Evolutionary conservation across 2,329 filamentous ascomycete species (phyloP).

Genomic region (Neofusicoccum cordaticola): DNA sequence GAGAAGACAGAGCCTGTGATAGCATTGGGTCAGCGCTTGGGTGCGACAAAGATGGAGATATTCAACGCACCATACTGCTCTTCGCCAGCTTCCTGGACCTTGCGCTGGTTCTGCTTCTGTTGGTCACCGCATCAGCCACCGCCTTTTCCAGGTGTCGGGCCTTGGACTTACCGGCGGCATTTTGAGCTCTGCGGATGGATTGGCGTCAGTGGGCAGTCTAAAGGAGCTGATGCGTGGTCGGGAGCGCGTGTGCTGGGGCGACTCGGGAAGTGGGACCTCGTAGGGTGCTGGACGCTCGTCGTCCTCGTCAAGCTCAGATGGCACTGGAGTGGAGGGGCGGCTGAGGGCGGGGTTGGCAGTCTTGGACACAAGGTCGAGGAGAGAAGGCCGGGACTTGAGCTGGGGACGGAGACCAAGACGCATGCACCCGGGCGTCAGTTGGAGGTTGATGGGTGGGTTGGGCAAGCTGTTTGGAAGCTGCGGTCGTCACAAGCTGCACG

Average conservation of each 20-base stretch:
- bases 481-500: conserved; percentile 16
- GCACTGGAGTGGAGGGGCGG: conserved; percentile 10
- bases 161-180: conserved; percentile 32
- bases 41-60: background rate
- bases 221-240: background rate
- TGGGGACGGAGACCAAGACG: conserved; percentile 55
- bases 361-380: conserved; percentile 60
- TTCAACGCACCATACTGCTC: conserved; percentile 53
- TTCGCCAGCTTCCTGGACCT: conserved; percentile 48
- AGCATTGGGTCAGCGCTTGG: background rate
- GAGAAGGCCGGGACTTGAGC: conserved; percentile 58
- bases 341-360: conserved; percentile 46
- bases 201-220: background rate
- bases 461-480: conserved; percentile 16
- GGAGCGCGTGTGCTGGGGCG: conserved; percentile 26
- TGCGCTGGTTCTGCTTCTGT: conserved; percentile 42
- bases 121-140: conserved; percentile 17
- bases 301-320: conserved; percentile 16
- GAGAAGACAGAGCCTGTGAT: conserved; percentile 63
- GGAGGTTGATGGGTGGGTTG: conserved; percentile 14
- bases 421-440: conserved; percentile 39
- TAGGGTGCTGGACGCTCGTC: conserved; percentile 15
- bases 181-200: conserved; percentile 20
- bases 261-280: conserved; percentile 29
- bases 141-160: background rate